A percentile compares a stretch with the other conserved stretches of the same genome.
Conservation (phyloP, 148 eudicot species). For the Camellia granthamiana region DNA sequence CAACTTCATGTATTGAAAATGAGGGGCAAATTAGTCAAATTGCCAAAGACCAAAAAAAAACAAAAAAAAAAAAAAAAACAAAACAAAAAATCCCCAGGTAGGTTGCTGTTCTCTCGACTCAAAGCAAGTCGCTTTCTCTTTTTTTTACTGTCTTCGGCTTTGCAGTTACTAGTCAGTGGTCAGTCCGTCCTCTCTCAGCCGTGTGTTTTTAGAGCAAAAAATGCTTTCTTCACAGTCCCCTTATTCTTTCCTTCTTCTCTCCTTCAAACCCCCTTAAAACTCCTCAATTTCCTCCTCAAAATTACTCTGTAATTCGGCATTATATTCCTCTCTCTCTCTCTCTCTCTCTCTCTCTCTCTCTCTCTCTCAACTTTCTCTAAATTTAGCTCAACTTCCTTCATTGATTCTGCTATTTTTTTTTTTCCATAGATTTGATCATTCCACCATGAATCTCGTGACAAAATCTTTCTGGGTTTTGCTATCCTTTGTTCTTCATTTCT, state of each 20-base stretch:
- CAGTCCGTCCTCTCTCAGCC: too few species aligned
- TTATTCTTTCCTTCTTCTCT: not conserved
- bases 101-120: not conserved
- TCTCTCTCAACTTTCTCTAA: not conserved
- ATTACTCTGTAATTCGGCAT: not conserved
- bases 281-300: not conserved
- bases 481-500: not conserved
- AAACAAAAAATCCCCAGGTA: too few species aligned
- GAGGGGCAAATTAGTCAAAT: not conserved
- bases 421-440: not conserved
- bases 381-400: not conserved
- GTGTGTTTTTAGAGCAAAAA: not conserved
- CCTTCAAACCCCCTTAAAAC: not conserved
- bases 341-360: not conserved
- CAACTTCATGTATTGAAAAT: not conserved
- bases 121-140: not conserved
- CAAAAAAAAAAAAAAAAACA: too few species aligned
- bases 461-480: constrained; percentile 7
- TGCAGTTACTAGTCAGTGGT: too few species aligned
- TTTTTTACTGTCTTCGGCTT: not conserved
- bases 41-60: too few species aligned
- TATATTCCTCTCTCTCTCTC: not conserved
- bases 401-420: not conserved
- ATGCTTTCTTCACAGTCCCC: constrained; percentile 11
- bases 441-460: constrained; percentile 7